Conservation (phyloP, 2,329 filamentous ascomycete species). For the Pseudopyrenochaeta lycopersici region DNA sequence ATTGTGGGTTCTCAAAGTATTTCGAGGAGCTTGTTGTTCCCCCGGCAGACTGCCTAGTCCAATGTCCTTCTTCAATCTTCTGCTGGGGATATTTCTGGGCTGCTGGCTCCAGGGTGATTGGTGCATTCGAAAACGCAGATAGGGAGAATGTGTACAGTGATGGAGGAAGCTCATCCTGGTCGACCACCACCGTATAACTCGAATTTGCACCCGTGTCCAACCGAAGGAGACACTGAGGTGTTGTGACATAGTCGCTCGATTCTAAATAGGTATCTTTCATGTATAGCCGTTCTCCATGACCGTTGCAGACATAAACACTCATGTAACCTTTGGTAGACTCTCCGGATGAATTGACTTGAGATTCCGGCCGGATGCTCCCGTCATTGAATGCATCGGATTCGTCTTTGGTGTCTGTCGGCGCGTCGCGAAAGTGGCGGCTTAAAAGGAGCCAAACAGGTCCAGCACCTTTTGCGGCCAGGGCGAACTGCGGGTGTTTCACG, state of each 20-base stretch:
- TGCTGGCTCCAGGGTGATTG: slow-evolving; percentile 70
- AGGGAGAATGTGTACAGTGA: slow-evolving; percentile 85
- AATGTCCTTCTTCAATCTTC: slow-evolving; percentile 69
- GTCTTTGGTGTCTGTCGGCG: slow-evolving; percentile 44
- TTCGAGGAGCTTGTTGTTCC: slow-evolving; percentile 80
- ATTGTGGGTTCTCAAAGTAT: slow-evolving; percentile 91
- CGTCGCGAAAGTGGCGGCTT: slow-evolving; percentile 82
- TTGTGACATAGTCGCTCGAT: slow-evolving; percentile 89
- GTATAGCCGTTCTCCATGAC: slow-evolving; percentile 75
- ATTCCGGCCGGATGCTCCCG: slow-evolving; percentile 33
- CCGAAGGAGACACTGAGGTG: slow-evolving; percentile 86
- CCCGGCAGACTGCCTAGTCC: slow-evolving; percentile 82
- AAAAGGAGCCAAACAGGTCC: slow-evolving; percentile 84
- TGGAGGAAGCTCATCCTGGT: slow-evolving; percentile 79
- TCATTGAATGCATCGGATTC: slow-evolving; percentile 44
- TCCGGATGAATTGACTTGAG: slow-evolving; percentile 33
- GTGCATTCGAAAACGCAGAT: slow-evolving; percentile 76
- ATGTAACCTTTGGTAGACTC: slow-evolving; percentile 74
- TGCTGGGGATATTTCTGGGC: slow-evolving; percentile 67
- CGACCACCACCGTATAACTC: slow-evolving; percentile 72
- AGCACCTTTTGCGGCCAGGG: slow-evolving; percentile 60
- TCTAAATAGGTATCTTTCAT: slow-evolving; percentile 76
- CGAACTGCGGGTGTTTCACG: slow-evolving; percentile 70
- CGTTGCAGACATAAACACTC: slow-evolving; percentile 82
- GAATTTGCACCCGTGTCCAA: slow-evolving; percentile 67